phyloP scores from a whole-genome alignment of 1,284 basidiomycete genomes.

The Boletus albobrunnescens region DNA sequence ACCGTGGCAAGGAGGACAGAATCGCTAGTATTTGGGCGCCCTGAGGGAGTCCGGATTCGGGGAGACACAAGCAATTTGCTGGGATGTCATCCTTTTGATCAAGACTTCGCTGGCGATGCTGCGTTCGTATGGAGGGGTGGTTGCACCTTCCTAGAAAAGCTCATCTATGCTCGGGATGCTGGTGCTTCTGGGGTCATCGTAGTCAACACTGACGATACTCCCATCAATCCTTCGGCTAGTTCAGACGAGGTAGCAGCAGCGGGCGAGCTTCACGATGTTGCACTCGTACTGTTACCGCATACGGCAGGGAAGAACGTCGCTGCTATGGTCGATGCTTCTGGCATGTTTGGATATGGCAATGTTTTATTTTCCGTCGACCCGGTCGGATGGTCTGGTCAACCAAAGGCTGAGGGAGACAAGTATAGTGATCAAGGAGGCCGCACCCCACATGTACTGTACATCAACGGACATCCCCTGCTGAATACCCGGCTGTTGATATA shows the following conservation, averaged over 20 bases:
- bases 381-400: slow-evolving; percentile 32
- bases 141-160: slow-evolving; percentile 82
- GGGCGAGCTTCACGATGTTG: slow-evolving; percentile 55
- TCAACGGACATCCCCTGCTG: slow-evolving; percentile 71
- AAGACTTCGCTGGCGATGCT: slow-evolving; percentile 46
- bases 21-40: slow-evolving; percentile 44
- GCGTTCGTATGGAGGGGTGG: slow-evolving; percentile 63
- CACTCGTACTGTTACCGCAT: slow-evolving; percentile 56
- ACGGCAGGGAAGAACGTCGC: slow-evolving; percentile 49
- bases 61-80: slow-evolving; percentile 47
- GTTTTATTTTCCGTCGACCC: slow-evolving; percentile 51
- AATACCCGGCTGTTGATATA: slow-evolving; percentile 70
- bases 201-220: slow-evolving; percentile 54
- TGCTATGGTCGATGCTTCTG: slow-evolving; percentile 52
- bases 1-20: slow-evolving; percentile 26
- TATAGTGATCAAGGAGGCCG: slow-evolving; percentile 9
- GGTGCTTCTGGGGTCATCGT: slow-evolving; percentile 76
- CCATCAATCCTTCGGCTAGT: slow-evolving; percentile 67
- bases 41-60: slow-evolving; percentile 49
- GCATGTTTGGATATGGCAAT: slow-evolving; percentile 44
- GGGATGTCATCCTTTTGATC: slow-evolving; percentile 58
- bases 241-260: slow-evolving; percentile 51
- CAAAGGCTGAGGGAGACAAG: slow-evolving; percentile 16
- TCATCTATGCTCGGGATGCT: slow-evolving; percentile 57
- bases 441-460: slow-evolving; percentile 55